Evolutionary conservation across 176 grass and related monocot genomes (phyloP), one percentile per base, ranked within the genome.

Genomic region (Musa beccarii): DNA sequence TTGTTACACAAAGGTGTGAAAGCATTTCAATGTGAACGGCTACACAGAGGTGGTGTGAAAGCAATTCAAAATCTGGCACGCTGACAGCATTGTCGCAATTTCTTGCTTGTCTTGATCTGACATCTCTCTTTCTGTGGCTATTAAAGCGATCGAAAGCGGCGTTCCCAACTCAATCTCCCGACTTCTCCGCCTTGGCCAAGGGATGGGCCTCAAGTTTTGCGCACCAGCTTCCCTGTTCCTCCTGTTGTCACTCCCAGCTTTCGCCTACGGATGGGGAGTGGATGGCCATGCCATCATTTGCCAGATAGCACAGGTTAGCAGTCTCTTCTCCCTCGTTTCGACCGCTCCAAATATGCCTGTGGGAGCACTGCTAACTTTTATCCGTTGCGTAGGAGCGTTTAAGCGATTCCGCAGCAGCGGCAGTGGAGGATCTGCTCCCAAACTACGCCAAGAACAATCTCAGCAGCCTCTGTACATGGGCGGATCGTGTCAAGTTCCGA

Each of bases 391-490:
- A 62, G 68, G 53, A 14, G 4, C 67, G 66, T 50, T 16, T 80
- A 11, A 72, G n/a, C 20, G 76, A 56, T 61, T 59, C 84, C 9
- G 84, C 84, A n/a, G 63, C 79, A 10, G 74, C 81, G 61, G 90
- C 84, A 20, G 84, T 84, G 55, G 80, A 29, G 68, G 84, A 80
- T 1, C 79, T 92, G 53, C 89, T 92, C 75, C 89, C 89, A 10
- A 80, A 70, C 3, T 84, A 82, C 70, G 90, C 84, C 25, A 55
- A 54, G 15, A 57, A 78, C 76, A 34, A 83, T 65, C 90, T 86
- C 62, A 80, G 86, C 84, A 84, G 79, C 73, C 79, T 92, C 26
- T 89, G 90, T 71, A 79, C 81, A 2, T 86, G 86, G 86, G 86
- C 90, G n/a, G 86, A 89, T 66, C 54, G 52, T 1, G 62, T 92